These are phyloP conservation scores for Yamadazyma friedrichii DNA, from an alignment of 1,139 yeast species.

Conservation along the genomic window DNA sequence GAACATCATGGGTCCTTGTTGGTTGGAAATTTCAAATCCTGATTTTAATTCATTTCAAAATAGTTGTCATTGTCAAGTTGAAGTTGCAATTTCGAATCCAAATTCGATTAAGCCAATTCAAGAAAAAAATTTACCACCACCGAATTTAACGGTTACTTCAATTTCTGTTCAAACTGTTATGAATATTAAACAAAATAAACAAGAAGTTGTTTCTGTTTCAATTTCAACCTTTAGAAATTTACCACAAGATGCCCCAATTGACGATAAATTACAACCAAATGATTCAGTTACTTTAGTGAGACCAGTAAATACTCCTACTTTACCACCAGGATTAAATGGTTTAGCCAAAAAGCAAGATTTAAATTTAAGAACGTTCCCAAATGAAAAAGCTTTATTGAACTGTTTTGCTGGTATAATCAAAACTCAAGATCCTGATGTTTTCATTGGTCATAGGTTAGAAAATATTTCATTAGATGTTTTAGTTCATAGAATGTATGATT, in stretches of 20 bases:
- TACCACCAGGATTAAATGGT: constrained; percentile 74
- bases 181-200: constrained; percentile 69
- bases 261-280: constrained; percentile 52
- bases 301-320: constrained; percentile 57
- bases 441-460: constrained; percentile 85
- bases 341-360: constrained; percentile 53
- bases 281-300: constrained; percentile 70
- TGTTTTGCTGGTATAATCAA: constrained; percentile 73
- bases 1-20: constrained; percentile 95
- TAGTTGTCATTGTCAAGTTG: constrained; percentile 80
- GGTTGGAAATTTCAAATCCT: constrained; percentile 74
- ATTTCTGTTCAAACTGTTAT: constrained; percentile 77
- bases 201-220: constrained; percentile 85
- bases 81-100: constrained; percentile 59
- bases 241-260: constrained; percentile 72
- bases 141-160: constrained; percentile 65
- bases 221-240: constrained; percentile 64
- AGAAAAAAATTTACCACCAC: constrained; percentile 53
- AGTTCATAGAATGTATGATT: constrained; percentile 77
- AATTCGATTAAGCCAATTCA: constrained; percentile 46
- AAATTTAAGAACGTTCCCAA: constrained; percentile 57
- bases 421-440: constrained; percentile 82
- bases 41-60: constrained; percentile 60
- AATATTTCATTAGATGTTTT: constrained; percentile 76
- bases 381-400: constrained; percentile 71